phyloP scores from a whole-genome alignment of 345 rosid species.

The Hibiscus trionum region DNA sequence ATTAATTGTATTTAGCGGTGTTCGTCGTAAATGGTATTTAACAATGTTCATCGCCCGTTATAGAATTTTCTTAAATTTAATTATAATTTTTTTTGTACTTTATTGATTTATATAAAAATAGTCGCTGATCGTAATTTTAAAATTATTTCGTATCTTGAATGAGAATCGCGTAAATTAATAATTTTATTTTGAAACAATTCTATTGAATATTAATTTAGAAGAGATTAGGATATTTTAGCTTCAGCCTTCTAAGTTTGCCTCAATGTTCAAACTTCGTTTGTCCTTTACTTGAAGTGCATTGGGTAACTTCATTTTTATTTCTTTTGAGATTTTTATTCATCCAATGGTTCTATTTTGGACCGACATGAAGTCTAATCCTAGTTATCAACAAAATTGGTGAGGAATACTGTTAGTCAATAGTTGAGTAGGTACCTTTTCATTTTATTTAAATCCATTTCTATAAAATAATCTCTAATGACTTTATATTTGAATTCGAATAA shows the following conservation, averaged over 20 bases:
- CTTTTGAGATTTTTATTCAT: neutral
- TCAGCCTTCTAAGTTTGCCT: neutral
- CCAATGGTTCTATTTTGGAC: constrained; percentile 4
- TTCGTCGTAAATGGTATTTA: too few species aligned
- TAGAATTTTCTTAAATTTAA: too few species aligned
- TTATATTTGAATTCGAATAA: too few species aligned
- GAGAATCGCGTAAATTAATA: too few species aligned
- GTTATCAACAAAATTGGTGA: neutral
- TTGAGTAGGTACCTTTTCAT: neutral
- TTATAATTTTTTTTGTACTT: too few species aligned
- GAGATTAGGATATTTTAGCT: neutral
- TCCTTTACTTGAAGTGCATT: neutral
- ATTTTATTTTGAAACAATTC: too few species aligned
- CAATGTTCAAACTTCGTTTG: constrained; percentile 2
- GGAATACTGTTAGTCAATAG: neutral
- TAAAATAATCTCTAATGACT: too few species aligned
- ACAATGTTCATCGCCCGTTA: too few species aligned
- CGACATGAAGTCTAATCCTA: neutral
- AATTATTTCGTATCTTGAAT: too few species aligned
- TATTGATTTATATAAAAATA: too few species aligned
- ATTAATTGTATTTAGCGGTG: too few species aligned
- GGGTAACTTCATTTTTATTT: neutral
- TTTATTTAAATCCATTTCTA: neutral
- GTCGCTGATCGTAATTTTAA: too few species aligned
- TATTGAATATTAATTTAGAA: neutral